phyloP scores from a whole-genome alignment of 306 rosid species.

The Oemleria cerasiformis region DNA sequence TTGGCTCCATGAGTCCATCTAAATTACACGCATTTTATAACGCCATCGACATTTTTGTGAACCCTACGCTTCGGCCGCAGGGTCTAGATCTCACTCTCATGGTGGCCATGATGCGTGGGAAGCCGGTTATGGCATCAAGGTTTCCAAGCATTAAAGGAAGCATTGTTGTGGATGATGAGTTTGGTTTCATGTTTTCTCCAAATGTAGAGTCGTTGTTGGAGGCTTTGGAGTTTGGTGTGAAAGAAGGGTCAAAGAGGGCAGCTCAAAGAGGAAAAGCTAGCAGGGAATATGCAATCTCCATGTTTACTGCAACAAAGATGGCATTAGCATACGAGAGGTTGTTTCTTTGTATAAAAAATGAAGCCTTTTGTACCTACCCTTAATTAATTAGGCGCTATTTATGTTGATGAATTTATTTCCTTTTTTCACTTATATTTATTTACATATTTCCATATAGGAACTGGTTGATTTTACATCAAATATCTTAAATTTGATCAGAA shows the following conservation, averaged over 20 bases:
- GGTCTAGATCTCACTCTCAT: slow-evolving; percentile 90
- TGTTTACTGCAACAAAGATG: slow-evolving; percentile 89
- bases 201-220: slow-evolving; percentile 72
- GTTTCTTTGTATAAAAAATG: slow-evolving; percentile 69
- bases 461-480: no score
- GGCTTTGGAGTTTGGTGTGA: slow-evolving; percentile 56
- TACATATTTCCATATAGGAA: no score
- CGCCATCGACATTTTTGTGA: slow-evolving; percentile 76
- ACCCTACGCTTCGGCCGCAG: slow-evolving; percentile 89
- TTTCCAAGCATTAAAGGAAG: slow-evolving; percentile 88
- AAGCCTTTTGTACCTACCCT: slow-evolving; percentile 63
- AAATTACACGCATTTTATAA: slow-evolving; percentile 68
- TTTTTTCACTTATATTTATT: no score
- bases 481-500: no score
- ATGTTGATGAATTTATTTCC: no score
- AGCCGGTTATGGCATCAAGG: slow-evolving; percentile 79
- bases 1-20: slow-evolving; percentile 80
- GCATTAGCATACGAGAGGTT: slow-evolving; percentile 85
- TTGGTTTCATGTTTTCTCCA: slow-evolving; percentile 83
- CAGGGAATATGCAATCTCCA: slow-evolving; percentile 57
- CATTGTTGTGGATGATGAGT: slow-evolving; percentile 73
- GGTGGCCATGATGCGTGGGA: slow-evolving; percentile 96
- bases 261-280: slow-evolving; percentile 70
- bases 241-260: slow-evolving; percentile 63
- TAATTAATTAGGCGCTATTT: slow-evolving; percentile 21